Evolutionary conservation across 2,329 filamentous ascomycete species (phyloP).

Genomic region (Trichophyton benhamiae): DNA sequence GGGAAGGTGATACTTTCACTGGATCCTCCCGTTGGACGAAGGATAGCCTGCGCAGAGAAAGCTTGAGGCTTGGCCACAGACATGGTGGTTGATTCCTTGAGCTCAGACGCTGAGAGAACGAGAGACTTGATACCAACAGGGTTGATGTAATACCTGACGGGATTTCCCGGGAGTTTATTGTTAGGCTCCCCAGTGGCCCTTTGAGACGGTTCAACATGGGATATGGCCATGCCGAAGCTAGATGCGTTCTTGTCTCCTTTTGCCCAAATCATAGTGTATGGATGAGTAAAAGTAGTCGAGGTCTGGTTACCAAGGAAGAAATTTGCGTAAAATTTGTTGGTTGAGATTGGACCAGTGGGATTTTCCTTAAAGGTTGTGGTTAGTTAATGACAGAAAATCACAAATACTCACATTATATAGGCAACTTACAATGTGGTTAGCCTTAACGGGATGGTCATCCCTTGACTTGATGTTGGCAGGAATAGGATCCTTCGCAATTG

Average conservation of each 20-base stretch:
- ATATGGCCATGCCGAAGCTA: constrained; percentile 67
- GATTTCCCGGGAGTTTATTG: constrained; percentile 41
- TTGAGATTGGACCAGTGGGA: constrained; percentile 28
- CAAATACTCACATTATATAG: background rate
- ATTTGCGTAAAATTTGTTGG: constrained; percentile 59
- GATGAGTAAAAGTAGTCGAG: constrained; percentile 60
- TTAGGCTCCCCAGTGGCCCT: constrained; percentile 51
- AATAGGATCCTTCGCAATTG: constrained; percentile 28
- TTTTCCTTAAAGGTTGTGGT: constrained; percentile 19
- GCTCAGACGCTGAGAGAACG: constrained; percentile 64
- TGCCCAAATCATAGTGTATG: constrained; percentile 58
- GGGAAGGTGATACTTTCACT: constrained; percentile 60
- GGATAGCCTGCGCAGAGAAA: constrained; percentile 55
- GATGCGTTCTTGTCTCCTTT: constrained; percentile 49
- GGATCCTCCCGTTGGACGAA: constrained; percentile 44
- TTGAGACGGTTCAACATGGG: constrained; percentile 58
- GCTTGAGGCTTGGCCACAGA: constrained; percentile 42
- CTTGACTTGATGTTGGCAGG: constrained; percentile 28
- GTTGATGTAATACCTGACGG: constrained; percentile 62
- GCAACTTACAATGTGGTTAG: constrained; percentile 28
- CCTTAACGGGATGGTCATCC: constrained; percentile 33
- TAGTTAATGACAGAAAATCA: background rate
- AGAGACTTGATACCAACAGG: constrained; percentile 73
- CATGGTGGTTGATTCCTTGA: constrained; percentile 48
- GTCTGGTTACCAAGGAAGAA: constrained; percentile 64